A percentile compares a stretch with the other conserved stretches of the same genome.
Evolutionary conservation across 768 basidiomycete species (phyloP).

Genomic region (Suillus sp.): DNA sequence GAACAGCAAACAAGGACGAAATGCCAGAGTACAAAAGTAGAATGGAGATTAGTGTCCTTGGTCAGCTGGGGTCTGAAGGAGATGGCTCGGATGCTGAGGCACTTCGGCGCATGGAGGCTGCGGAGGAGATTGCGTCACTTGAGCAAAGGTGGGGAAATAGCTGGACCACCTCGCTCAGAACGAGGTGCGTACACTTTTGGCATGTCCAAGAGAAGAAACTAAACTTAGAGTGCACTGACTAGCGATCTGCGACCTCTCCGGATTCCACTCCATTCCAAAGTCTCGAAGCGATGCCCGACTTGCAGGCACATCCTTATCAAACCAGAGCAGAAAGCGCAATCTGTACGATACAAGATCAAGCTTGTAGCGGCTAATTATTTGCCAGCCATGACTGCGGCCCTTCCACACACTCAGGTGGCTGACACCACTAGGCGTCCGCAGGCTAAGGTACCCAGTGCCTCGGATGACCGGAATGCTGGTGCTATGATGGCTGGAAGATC

Average conservation of each 20-base stretch:
- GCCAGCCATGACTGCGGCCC: conserved; percentile 75
- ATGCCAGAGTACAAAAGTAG: conserved; percentile 77
- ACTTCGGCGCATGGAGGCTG: conserved; percentile 61
- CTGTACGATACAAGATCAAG: conserved; percentile 95
- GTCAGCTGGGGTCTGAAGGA: conserved; percentile 55
- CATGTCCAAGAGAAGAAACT: background rate
- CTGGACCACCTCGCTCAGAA: conserved; percentile 69
- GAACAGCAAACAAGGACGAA: conserved; percentile 71
- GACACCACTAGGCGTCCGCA: conserved; percentile 37
- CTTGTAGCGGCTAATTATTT: conserved; percentile 94
- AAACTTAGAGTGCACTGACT: conserved; percentile 14
- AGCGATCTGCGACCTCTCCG: conserved; percentile 88
- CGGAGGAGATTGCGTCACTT: conserved; percentile 65
- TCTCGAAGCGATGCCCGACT: conserved; percentile 91
- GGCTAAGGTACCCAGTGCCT: conserved; percentile 38
- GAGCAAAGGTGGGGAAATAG: conserved; percentile 83
- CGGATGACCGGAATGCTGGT: conserved; percentile 39
- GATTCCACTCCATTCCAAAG: conserved; percentile 90
- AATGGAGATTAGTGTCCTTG: conserved; percentile 61
- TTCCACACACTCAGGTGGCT: conserved; percentile 54
- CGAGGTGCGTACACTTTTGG: conserved; percentile 47
- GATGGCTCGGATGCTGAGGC: conserved; percentile 73
- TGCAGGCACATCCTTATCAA: conserved; percentile 98
- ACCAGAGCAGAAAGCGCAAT: conserved; percentile 96
- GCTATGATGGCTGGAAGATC: conserved; percentile 74